Evolutionary conservation across 1,139 yeast genomes (phyloP).

Genomic region (Hansenula sp.): DNA sequence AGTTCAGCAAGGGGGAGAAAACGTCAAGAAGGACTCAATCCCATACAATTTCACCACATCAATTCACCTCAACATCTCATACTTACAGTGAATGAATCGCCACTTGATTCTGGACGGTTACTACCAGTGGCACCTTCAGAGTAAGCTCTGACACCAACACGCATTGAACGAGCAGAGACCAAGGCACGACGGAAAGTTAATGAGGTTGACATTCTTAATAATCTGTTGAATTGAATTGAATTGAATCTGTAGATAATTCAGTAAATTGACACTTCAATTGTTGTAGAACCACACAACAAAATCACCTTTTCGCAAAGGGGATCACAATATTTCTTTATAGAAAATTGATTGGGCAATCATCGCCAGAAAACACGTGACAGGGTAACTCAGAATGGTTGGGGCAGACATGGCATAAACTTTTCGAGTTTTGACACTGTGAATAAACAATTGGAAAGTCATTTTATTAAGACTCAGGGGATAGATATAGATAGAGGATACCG

Average conservation of each 20-base stretch:
- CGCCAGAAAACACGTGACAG: not conserved
- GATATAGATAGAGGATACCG: not conserved
- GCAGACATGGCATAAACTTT: slow-evolving; percentile 2
- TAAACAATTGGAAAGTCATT: not conserved
- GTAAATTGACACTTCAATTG: not conserved
- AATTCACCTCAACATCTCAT: not conserved
- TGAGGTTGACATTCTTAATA: slow-evolving; percentile 15
- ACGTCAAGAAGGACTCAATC: too few relatives aligned
- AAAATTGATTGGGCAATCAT: not conserved
- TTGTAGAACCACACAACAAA: not conserved
- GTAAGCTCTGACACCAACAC: slow-evolving; percentile 36
- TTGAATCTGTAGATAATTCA: not conserved
- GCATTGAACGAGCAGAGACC: slow-evolving; percentile 28
- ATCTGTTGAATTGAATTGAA: too few relatives aligned
- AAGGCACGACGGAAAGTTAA: slow-evolving; percentile 34
- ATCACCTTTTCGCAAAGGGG: not conserved
- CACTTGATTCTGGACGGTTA: slow-evolving; percentile 43
- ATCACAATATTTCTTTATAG: not conserved
- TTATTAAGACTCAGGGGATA: too few relatives aligned
- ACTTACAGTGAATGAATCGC: slow-evolving; percentile 49
- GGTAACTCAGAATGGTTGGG: not conserved
- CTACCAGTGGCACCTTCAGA: slow-evolving; percentile 54
- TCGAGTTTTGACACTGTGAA: not conserved
- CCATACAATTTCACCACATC: not conserved
- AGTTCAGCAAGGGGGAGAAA: too few relatives aligned